Conservation (phyloP, 75 land plant species). For the Larix kaempferi region DNA sequence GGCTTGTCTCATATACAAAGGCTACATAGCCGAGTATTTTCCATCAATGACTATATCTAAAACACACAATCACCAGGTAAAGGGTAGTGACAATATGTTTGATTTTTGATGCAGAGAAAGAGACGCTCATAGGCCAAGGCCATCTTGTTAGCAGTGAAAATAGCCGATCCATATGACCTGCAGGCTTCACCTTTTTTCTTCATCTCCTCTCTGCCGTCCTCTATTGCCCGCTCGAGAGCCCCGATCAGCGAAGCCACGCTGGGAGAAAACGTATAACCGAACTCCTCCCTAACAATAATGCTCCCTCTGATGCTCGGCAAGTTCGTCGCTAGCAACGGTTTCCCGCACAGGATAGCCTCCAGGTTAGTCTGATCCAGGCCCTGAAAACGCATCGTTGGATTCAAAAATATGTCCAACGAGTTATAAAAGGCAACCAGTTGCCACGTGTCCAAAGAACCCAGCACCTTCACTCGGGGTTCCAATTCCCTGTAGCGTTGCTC, state of each 20-base stretch:
- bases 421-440: slow-evolving; percentile 62
- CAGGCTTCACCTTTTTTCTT: slow-evolving; percentile 43
- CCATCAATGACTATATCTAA: not conserved
- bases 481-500: slow-evolving; percentile 28
- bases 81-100: slow-evolving; percentile 49
- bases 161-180: slow-evolving; percentile 31
- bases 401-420: slow-evolving; percentile 68
- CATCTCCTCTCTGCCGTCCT: slow-evolving; percentile 42
- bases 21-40: too few species aligned
- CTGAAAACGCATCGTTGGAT: slow-evolving; percentile 74
- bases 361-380: slow-evolving; percentile 73
- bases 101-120: slow-evolving; percentile 64
- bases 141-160: slow-evolving; percentile 72
- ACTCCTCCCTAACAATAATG: slow-evolving; percentile 49
- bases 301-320: slow-evolving; percentile 70
- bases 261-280: slow-evolving; percentile 69
- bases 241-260: slow-evolving; percentile 52
- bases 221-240: slow-evolving; percentile 40
- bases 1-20: too few species aligned
- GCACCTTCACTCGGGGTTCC: slow-evolving; percentile 19
- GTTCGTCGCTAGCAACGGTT: slow-evolving; percentile 59
- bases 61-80: slow-evolving; percentile 11
- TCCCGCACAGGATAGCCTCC: slow-evolving; percentile 85
- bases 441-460: slow-evolving; percentile 23
- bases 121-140: slow-evolving; percentile 71